phyloP scores from a whole-genome alignment of 78 protist species.

The Paratrimastix pyriformis region DNA sequence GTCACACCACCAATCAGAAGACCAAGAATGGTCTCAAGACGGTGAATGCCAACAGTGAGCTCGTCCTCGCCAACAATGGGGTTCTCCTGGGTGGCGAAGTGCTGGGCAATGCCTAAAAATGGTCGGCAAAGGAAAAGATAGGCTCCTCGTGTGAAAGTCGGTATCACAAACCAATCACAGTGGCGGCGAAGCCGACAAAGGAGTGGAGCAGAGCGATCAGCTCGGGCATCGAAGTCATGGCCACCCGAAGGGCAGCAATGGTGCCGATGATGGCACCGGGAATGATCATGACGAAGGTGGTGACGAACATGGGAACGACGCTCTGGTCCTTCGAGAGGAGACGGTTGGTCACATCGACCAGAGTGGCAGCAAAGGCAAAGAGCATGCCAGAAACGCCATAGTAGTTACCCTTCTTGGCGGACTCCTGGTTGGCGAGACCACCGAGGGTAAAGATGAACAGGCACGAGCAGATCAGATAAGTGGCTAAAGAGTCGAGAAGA shows the following conservation, averaged over 20 bases:
- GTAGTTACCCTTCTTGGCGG: slow-evolving; percentile 37
- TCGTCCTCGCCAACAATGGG: not conserved
- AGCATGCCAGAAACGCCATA: slow-evolving; percentile 32
- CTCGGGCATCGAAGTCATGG: slow-evolving; percentile 31
- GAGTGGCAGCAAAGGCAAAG: slow-evolving; percentile 23
- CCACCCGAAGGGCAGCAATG: not conserved
- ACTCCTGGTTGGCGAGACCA: slow-evolving; percentile 29
- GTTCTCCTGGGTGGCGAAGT: not conserved
- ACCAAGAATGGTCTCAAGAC: not conserved
- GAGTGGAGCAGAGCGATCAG: slow-evolving; percentile 52
- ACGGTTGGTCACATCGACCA: slow-evolving; percentile 1
- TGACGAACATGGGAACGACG: not conserved
- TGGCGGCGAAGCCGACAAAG: slow-evolving; percentile 63
- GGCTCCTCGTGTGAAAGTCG: not conserved
- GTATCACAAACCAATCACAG: slow-evolving; percentile 21
- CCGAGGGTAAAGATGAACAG: slow-evolving; percentile 35
- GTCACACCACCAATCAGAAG: slow-evolving; percentile 55
- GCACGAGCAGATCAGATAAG: too few species aligned
- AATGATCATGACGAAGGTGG: not conserved
- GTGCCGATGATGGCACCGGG: slow-evolving; percentile 19
- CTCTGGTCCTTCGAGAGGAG: not conserved
- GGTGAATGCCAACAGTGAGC: not conserved
- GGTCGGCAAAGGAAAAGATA: not conserved
- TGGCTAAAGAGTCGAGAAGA: too few species aligned
- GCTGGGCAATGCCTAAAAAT: not conserved